A percentile compares a stretch with the other conserved stretches of the same genome.
These are phyloP conservation scores for Russula sp. DNA, from an alignment of 768 basidiomycete species.

Conservation along the genomic window DNA sequence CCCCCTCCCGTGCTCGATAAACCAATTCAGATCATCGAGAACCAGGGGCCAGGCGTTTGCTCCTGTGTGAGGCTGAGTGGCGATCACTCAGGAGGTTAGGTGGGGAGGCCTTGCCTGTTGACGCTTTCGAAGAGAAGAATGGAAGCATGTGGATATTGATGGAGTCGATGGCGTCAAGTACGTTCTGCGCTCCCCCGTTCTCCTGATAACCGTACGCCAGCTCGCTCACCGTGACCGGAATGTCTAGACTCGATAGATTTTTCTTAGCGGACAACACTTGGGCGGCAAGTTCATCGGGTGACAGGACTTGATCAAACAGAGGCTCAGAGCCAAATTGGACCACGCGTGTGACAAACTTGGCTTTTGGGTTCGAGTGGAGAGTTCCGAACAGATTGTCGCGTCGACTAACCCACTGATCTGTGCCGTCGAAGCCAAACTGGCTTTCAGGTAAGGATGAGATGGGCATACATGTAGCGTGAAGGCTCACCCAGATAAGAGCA, in stretches of 20 bases:
- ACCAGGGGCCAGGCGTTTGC: constrained; percentile 63
- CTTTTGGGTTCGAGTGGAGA: constrained; percentile 37
- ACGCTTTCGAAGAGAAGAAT: constrained; percentile 58
- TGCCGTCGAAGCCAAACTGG: constrained; percentile 37
- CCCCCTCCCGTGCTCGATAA: constrained; percentile 55
- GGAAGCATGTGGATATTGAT: constrained; percentile 72
- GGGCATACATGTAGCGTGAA: not conserved
- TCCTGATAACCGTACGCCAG: constrained; percentile 46
- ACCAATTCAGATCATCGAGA: constrained; percentile 59
- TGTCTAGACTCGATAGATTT: constrained; percentile 50
- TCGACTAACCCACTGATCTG: constrained; percentile 33
- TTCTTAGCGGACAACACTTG: constrained; percentile 52
- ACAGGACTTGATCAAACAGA: constrained; percentile 56
- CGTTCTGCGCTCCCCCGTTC: constrained; percentile 49
- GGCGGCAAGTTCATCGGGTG: constrained; percentile 46
- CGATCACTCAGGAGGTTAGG: not conserved
- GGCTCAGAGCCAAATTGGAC: constrained; percentile 75
- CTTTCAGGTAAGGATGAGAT: not conserved
- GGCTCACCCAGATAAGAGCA: constrained; percentile 65
- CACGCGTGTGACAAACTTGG: constrained; percentile 61
- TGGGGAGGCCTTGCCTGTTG: constrained; percentile 44
- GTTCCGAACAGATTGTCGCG: constrained; percentile 34
- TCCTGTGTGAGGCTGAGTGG: constrained; percentile 38
- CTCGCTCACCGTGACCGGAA: constrained; percentile 61
- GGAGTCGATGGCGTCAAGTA: constrained; percentile 58